Evolutionary conservation across 208 protist genomes (phyloP).

Genomic region (Wallacemonas rigidus): DNA sequence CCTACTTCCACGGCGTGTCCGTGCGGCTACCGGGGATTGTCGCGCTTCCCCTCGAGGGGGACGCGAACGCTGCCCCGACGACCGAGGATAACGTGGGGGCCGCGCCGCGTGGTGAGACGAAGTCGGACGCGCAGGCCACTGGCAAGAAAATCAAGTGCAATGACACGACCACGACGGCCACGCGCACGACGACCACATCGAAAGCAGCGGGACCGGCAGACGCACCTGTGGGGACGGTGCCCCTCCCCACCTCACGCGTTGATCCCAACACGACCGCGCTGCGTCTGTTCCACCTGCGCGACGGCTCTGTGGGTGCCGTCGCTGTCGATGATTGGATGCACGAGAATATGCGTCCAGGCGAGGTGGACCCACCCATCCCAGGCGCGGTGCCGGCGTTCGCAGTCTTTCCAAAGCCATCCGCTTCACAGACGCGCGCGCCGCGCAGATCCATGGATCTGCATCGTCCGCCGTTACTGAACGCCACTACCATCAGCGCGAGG

Average conservation of each 20-base stretch:
- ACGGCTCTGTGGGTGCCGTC: not conserved
- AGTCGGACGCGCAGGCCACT: too few species aligned
- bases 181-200: not conserved
- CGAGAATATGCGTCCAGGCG: not conserved
- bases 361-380: not conserved
- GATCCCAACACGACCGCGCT: not conserved
- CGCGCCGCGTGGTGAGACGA: too few species aligned
- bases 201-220: too few species aligned
- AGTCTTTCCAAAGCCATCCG: too few species aligned
- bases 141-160: not conserved
- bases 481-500: too few species aligned
- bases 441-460: too few species aligned
- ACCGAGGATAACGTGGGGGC: too few species aligned
- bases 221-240: too few species aligned
- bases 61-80: too few species aligned
- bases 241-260: not conserved
- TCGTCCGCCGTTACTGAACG: too few species aligned
- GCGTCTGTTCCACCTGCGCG: not conserved
- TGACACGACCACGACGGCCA: not conserved
- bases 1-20: conserved; percentile 61
- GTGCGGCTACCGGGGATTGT: conserved; percentile 30
- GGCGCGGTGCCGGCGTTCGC: too few species aligned
- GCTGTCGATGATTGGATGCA: not conserved
- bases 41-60: not conserved
- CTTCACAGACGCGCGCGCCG: too few species aligned